A percentile compares a stretch with the other conserved stretches of the same genome.
phyloP scores from a whole-genome alignment of 208 protist genomes.

The Trypanosoma congolense region DNA sequence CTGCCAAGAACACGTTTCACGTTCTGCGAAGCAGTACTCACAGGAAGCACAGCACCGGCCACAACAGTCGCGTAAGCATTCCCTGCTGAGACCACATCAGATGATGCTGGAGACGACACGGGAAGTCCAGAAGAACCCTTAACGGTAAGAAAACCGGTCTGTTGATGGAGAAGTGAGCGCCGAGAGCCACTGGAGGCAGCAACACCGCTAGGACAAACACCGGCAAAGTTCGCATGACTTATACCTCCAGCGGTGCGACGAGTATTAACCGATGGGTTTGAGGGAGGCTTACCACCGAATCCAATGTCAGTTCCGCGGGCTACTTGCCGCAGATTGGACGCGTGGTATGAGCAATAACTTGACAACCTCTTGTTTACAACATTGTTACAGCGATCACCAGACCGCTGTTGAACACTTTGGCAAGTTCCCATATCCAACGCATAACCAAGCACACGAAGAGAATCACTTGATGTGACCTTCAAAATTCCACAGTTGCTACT shows the following conservation, averaged over 20 bases:
- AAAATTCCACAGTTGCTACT: conserved; percentile 16
- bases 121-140: conserved; percentile 48
- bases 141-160: conserved; percentile 48
- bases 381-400: conserved; percentile 43
- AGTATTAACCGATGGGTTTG: not conserved
- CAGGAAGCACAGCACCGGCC: conserved; percentile 28
- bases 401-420: conserved; percentile 26
- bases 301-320: conserved; percentile 20
- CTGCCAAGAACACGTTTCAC: conserved; percentile 3
- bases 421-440: conserved; percentile 63
- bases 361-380: conserved; percentile 48
- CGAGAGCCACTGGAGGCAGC: not conserved
- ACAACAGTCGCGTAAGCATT: conserved; percentile 55
- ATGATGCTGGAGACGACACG: conserved; percentile 17
- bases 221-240: conserved; percentile 1
- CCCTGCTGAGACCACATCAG: conserved; percentile 11
- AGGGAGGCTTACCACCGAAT: not conserved
- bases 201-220: not conserved
- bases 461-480: conserved; percentile 27
- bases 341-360: conserved; percentile 47
- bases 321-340: conserved; percentile 35
- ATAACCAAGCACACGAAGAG: conserved; percentile 58
- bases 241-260: not conserved
- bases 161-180: conserved; percentile 3
- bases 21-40: conserved; percentile 18